phyloP scores from a whole-genome alignment of 805 yeast genomes.

The Starmerella geochares region DNA sequence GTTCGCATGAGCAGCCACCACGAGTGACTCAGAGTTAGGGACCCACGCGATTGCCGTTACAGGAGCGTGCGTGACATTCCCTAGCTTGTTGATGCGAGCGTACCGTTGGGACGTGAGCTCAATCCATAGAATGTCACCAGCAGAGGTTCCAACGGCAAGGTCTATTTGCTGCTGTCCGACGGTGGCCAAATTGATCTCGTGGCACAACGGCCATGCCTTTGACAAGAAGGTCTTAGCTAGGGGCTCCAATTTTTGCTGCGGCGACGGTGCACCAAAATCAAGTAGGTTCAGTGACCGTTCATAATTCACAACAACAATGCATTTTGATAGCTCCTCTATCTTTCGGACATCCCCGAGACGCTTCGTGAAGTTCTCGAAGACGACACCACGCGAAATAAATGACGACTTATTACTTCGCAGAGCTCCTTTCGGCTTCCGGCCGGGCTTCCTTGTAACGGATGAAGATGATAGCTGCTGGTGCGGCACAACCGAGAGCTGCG shows the following conservation, averaged over 20 bases:
- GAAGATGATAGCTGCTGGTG: constrained; percentile 5
- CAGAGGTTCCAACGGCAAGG: constrained; percentile 49
- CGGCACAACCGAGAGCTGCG: constrained; percentile 11
- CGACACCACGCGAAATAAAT: constrained; percentile 32
- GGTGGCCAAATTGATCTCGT: constrained; percentile 30
- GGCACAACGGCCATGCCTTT: constrained; percentile 34
- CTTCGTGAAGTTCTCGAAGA: constrained; percentile 30
- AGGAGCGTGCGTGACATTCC: constrained; percentile 36
- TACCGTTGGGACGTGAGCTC: constrained; percentile 44
- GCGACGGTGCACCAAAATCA: constrained; percentile 25
- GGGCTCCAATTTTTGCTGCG: constrained; percentile 28
- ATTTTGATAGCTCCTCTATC: constrained; percentile 31
- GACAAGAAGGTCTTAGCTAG: constrained; percentile 33
- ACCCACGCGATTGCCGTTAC: constrained; percentile 42
- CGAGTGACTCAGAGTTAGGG: constrained; percentile 36
- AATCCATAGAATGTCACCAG: constrained; percentile 58
- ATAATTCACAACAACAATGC: constrained; percentile 26
- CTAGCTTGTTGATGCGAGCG: constrained; percentile 44
- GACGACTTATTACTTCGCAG: constrained; percentile 34
- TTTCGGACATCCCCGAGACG: constrained; percentile 27
- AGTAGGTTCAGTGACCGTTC: constrained; percentile 20
- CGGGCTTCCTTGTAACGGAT: background rate
- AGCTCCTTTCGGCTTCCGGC: constrained; percentile 30
- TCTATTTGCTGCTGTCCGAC: constrained; percentile 35
- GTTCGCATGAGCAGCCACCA: constrained; percentile 52